Conservation (phyloP, 768 basidiomycete genomes). For the Coprinopsis strossmayeri region DNA sequence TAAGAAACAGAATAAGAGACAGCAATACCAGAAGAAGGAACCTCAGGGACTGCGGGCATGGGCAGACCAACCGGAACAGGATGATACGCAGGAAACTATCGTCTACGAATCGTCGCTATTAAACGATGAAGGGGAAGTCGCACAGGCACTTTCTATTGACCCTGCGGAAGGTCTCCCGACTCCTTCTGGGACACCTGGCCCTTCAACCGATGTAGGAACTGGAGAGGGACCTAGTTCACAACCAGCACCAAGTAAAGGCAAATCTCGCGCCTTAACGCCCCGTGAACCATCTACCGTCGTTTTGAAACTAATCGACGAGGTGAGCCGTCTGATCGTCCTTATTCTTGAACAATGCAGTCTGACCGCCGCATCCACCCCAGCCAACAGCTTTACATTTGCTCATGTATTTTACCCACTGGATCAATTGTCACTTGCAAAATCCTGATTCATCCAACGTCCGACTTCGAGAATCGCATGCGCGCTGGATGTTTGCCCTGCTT, state of each 20-base stretch:
- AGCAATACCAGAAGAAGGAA: slow-evolving; percentile 14
- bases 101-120: slow-evolving; percentile 5
- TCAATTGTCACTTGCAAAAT: slow-evolving; percentile 52
- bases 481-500: slow-evolving; percentile 76
- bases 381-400: slow-evolving; percentile 66
- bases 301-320: slow-evolving; percentile 61
- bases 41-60: slow-evolving; percentile 31
- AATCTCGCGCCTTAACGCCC: slow-evolving; percentile 19
- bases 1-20: slow-evolving; percentile 22
- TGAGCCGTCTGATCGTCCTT: slow-evolving; percentile 24
- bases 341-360: slow-evolving; percentile 3
- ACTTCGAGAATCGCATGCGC: slow-evolving; percentile 53
- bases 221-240: background rate
- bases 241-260: background rate
- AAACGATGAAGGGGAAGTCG: slow-evolving; percentile 38
- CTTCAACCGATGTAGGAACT: slow-evolving; percentile 17
- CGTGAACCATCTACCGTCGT: slow-evolving; percentile 56
- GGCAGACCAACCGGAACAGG: slow-evolving; percentile 21
- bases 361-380: slow-evolving; percentile 29
- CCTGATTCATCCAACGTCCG: slow-evolving; percentile 29
- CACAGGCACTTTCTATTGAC: slow-evolving; percentile 26
- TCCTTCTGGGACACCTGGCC: slow-evolving; percentile 31
- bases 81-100: slow-evolving; percentile 7
- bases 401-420: slow-evolving; percentile 84
- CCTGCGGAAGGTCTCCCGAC: slow-evolving; percentile 34